Evolutionary conservation across 1,139 yeast genomes (phyloP), one percentile per base, ranked within the genome.

Genomic region (Scheffersomyces lignicola): DNA sequence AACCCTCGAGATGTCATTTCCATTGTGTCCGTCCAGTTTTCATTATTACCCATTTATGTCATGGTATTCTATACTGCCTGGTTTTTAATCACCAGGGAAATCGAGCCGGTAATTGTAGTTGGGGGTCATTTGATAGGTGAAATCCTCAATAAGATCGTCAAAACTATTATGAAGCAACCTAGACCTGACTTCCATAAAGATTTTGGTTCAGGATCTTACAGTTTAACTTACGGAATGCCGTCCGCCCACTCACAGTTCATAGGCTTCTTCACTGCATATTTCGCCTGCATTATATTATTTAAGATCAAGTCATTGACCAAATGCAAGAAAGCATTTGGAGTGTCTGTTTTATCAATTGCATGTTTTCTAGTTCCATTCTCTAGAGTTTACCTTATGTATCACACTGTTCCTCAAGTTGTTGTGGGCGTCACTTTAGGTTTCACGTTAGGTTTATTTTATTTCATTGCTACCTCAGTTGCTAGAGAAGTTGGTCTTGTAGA

Each of bases 231-330:
- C 56, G 98, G 98, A 0, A 90, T 92, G 97, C 98, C 98, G 0
- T 81, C 92, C 37, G 96, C 97, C 2, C 98, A 92, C 58, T 80
- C 96, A 0, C 98, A 92, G 60, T 92, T 90, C 60, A 85, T 89
- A 89, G 94, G 95, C 1, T 92, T 81, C 58, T 81, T 84, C 49
- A 76, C 83, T 11, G 73, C 80, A 3, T 89, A 87, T 57, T 67
- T 79, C 38, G 54, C 73, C 7, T 68, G 87, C 44, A 54, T 60
- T 9, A 33, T 67, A 7, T 22, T 62, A 8, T 56, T 59, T 41
- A 60, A 60, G 43, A 51, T 68, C 28, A 47, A 44, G 7, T 52
- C 47, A 42, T 45, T 56, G 43, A 32, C 52, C 22, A 12, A 34
- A 18, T 23, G 31, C 7, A 57, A 58, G 30, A 62, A 59, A 42